Base-by-base conservation (phyloP, 2,329 filamentous ascomycete genomes). In the Fusarium subglutinans region DNA sequence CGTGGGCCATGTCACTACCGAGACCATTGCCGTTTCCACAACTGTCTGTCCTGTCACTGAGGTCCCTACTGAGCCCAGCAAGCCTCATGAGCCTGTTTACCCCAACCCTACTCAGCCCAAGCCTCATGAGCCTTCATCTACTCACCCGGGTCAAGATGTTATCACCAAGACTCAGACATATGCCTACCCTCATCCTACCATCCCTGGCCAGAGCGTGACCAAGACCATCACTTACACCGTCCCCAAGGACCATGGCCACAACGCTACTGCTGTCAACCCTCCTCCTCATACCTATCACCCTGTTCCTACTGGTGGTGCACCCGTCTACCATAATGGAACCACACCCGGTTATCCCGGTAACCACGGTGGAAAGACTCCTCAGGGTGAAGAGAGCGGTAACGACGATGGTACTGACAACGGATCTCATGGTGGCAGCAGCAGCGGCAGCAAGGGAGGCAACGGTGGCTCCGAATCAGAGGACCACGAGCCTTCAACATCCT, bases 81-180 rank as follows among this genome's bases (percentile, higher is more conserved):
- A 74, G 65, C 67, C 67, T 70, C 50, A 63, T 33, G 68, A 59
- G 68, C 63, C 69, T 56, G 56, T 47, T 45, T 63, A 72, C 30
- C 63, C 69, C 40, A 63, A 74, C 63, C 71, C 71, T 59, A 72
- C 70, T n/a, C 63, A 75, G 44, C 68, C 73, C 35, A 72, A 74
- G 72, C 72, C 72, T 56, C 40, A 69, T 40, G 47, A 71, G 70
- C 73, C 73, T 40, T 44, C 57, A 48, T 63, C 73, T 26, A 77
- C 76, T 37, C 66, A 72, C 33, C 73, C 76, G 18, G 66, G 65
- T 9, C 63, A 73, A 48, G 67, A 59, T 15, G 73, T 75, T 64
- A 76, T 77, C 66, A 78, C 76, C 62, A 77, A 78, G 75, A 77
- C 76, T 58, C 69, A 68, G 53, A 78, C 77, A 26, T 71, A 72